A percentile compares a stretch with the other conserved stretches of the same genome.
phyloP scores from a whole-genome alignment of 2,329 filamentous ascomycete species.

The Talaromyces funiculosus region DNA sequence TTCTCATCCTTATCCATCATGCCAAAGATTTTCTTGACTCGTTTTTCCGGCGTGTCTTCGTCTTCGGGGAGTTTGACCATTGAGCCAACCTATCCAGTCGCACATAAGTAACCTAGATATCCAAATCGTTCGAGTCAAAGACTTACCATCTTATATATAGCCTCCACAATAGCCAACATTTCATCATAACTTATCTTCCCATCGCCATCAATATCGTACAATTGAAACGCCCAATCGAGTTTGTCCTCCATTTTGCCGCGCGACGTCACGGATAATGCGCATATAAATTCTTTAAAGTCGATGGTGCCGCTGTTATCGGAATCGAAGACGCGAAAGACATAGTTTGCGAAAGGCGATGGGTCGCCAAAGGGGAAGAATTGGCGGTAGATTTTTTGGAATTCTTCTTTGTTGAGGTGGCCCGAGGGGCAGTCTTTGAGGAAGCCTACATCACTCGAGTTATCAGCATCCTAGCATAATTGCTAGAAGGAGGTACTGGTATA shows the following conservation, averaged over 20 bases:
- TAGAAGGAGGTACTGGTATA: conserved; percentile 39
- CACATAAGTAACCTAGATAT: conserved; percentile 10
- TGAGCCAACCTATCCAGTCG: conserved; percentile 70
- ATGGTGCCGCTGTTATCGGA: conserved; percentile 95
- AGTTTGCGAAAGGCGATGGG: conserved; percentile 94
- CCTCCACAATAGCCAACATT: conserved; percentile 97
- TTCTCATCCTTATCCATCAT: conserved; percentile 99
- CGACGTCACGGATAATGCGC: conserved; percentile 91
- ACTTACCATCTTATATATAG: conserved; percentile 97
- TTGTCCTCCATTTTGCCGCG: conserved; percentile 99
- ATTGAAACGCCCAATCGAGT: conserved; percentile 97
- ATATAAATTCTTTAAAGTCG: conserved; percentile 99
- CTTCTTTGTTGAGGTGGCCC: conserved; percentile 93
- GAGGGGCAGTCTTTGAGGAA: conserved; percentile 98
- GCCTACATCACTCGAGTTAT: conserved; percentile 48
- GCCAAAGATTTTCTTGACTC: conserved; percentile 94
- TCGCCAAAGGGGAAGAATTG: conserved; percentile 99
- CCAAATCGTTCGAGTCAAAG: conserved; percentile 2
- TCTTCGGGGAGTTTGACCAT: conserved; percentile 99
- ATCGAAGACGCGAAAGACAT: conserved; percentile 99
- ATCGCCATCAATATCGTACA: conserved; percentile 98
- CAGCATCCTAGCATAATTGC: neutral
- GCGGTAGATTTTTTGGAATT: conserved; percentile 99
- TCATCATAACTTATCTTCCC: conserved; percentile 99
- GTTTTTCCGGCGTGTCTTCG: conserved; percentile 98